Conservation (phyloP, 2,329 filamentous ascomycete species). For the Cryphonectria carpinicola region DNA sequence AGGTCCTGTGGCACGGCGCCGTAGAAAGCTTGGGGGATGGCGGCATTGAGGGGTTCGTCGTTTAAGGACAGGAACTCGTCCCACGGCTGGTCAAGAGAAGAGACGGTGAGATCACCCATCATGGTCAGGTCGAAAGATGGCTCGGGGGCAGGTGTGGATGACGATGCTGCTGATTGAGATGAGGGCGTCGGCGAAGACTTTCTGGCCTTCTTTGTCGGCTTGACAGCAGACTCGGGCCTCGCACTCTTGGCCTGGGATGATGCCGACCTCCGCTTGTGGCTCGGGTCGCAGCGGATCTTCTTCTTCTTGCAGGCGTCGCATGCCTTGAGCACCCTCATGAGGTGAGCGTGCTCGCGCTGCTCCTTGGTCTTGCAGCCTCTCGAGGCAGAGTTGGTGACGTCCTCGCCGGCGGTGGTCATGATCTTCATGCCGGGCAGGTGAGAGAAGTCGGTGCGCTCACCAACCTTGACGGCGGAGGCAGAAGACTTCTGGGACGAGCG, state of each 20-base stretch:
- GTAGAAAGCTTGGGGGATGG: constrained; percentile 23
- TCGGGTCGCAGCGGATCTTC: constrained; percentile 66
- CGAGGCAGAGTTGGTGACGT: constrained; percentile 65
- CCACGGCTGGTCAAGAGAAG: constrained; percentile 22
- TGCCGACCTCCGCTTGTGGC: constrained; percentile 54
- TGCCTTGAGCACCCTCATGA: constrained; percentile 71
- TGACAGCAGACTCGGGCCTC: constrained; percentile 34
- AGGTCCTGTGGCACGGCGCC: constrained; percentile 26
- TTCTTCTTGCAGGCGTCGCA: constrained; percentile 65
- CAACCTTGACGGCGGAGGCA: constrained; percentile 27
- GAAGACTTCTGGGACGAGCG: constrained; percentile 37
- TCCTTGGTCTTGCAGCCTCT: constrained; percentile 69
- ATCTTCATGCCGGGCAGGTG: constrained; percentile 68
- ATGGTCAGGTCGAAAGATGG: constrained; percentile 29
- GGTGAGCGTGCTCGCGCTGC: constrained; percentile 67
- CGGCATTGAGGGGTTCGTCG: constrained; percentile 16
- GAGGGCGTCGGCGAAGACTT: constrained; percentile 28
- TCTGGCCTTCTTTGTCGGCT: constrained; percentile 49
- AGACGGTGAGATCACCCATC: constrained; percentile 9
- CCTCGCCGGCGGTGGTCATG: constrained; percentile 64
- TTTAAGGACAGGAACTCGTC: constrained; percentile 28
- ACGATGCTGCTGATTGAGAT: constrained; percentile 2
- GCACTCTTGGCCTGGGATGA: constrained; percentile 40
- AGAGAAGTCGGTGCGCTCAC: constrained; percentile 49
- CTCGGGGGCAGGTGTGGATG: constrained; percentile 19